A percentile compares a stretch with the other conserved stretches of the same genome.
These are phyloP conservation scores for Orbilia blumenaviensis DNA, from an alignment of 2,329 filamentous ascomycete species.

Conservation along the genomic window DNA sequence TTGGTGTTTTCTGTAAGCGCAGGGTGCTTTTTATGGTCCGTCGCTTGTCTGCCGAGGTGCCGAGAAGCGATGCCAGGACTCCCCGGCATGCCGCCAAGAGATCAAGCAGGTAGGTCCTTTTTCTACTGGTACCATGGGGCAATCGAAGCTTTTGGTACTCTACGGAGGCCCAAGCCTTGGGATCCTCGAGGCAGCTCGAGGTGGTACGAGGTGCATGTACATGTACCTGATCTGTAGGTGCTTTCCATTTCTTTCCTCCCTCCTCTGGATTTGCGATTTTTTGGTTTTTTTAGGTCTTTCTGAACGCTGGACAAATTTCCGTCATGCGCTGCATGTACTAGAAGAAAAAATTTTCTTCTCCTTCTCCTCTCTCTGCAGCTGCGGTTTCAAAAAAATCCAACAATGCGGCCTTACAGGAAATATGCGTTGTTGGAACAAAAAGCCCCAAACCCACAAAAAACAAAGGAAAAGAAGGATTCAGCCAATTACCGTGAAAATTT, in stretches of 20 bases:
- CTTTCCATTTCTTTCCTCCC: background rate
- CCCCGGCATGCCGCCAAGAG: slow-evolving; percentile 8
- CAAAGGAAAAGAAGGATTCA: background rate
- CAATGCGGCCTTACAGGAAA: slow-evolving; percentile 8
- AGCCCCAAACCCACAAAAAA: too few species aligned
- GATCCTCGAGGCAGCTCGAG: background rate
- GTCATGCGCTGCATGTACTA: background rate
- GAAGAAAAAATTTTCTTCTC: background rate
- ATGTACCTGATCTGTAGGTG: slow-evolving; percentile 3
- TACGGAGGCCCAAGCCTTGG: background rate
- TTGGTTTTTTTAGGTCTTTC: background rate
- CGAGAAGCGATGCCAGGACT: slow-evolving; percentile 37
- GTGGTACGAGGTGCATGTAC: slow-evolving; percentile 13
- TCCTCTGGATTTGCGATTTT: background rate
- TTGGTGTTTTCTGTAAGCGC: slow-evolving; percentile 31
- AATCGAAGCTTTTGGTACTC: slow-evolving; percentile 13
- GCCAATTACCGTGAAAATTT: background rate
- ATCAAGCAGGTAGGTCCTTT: slow-evolving; percentile 34
- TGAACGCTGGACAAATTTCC: background rate
- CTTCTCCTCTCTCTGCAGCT: background rate
- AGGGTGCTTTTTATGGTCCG: slow-evolving; percentile 21
- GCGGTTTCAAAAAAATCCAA: slow-evolving; percentile 16
- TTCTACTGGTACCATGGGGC: slow-evolving; percentile 5
- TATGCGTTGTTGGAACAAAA: slow-evolving; percentile 5
- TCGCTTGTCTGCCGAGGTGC: slow-evolving; percentile 40